Base-by-base conservation (phyloP, 1,284 basidiomycete species). In the Papiliotrema nemorosa region DNA sequence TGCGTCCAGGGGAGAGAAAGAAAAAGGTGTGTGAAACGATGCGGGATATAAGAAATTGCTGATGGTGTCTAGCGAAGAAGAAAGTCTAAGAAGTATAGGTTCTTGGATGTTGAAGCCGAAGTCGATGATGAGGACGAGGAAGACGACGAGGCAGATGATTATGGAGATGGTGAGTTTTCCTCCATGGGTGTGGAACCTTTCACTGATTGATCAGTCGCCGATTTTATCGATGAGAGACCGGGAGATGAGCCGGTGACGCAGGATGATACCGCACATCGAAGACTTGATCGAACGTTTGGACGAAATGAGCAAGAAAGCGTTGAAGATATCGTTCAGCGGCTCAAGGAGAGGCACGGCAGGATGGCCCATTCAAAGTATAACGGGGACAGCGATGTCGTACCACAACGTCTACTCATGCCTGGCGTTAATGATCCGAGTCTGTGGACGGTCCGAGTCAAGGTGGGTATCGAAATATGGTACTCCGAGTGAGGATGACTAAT, bases 341-440 rank as follows among this genome's bases (percentile, higher is more conserved):
- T 94, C 61, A 86, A 84, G 59, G 84, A 89, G 66, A 84, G 91
- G 45, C 90, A 96, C 75, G 81, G 80, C 50, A 79, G 82, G 47
- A 79, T 80, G 43, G 80, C 82, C 25, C 81, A 83, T 16, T 81
- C 82, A 44, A 83, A 83, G 45, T 93, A 90, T 68, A 86, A 87
- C 24, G 88, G 88, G 24, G 90, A 92, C 71, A 86, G 89, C 82
- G 94, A 92, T 67, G 87, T 90, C 62, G 85, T 97, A 29, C 94
- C 96, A 0, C 92, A 97, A 68, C 83, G 91, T n/a, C 76, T 97
- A 42, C 80, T 96, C 38, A 97, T 98, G 93, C 94, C 94, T 31
- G 89, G 87, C 14, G 91, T 97, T 6, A 87, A 96, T 54, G 94
- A 98, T 71, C 89, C 94, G 5, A 93, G 84, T 67, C 77, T 99